Base-by-base conservation (phyloP, 225 moss, liverwort and hornwort species). In the Pseudisothecium myosuroides region DNA sequence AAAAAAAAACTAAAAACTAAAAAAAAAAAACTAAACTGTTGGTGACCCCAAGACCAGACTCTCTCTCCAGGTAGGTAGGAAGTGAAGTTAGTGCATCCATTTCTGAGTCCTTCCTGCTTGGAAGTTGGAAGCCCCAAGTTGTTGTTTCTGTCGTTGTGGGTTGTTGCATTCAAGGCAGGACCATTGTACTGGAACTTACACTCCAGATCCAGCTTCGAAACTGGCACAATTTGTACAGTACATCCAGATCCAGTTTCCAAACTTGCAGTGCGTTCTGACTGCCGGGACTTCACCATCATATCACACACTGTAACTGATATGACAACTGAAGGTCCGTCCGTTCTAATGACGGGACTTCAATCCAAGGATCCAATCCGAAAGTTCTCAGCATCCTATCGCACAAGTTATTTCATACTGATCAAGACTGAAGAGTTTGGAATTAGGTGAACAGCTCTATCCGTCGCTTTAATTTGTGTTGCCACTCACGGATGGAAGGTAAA, bases 261-360 rank as follows among this genome's bases (percentile, higher is more conserved):
- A 89, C 83, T 63, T 54, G 78, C 77, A 89, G 86, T n/a, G n/a
- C n/a, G n/a, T 32, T 89, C 89, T 91, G 89, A 83, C 89, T 11
- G 31, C 10, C 31, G 11, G 81, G 77, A 83, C 87, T 61, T 68
- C 34, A 7, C 34, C 74, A 74, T 24, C 65, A 54, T 17, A 15
- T 47, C 56, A 24, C 3, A 19, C 67, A 56, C 36, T 62, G 65
- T 17, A 60, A 62, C 65, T 39, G 64, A 41, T 55, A 60, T 45
- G 67, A 86, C 52, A 86, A 73, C 73, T 11, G 27, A 36, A 39
- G 39, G 39, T 23, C 69, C 14, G 68, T 21, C n/a, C 22, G 63
- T 13, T 61, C 66, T n/a, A 66, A 10, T 5, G 66, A 36, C 37
- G 11, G 20, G 11, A 73, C 73, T 45, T 73, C 45, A 73, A 73